Base-by-base conservation (phyloP, 2,329 filamentous ascomycete genomes). In the Davidsoniella neocaledoniae region DNA sequence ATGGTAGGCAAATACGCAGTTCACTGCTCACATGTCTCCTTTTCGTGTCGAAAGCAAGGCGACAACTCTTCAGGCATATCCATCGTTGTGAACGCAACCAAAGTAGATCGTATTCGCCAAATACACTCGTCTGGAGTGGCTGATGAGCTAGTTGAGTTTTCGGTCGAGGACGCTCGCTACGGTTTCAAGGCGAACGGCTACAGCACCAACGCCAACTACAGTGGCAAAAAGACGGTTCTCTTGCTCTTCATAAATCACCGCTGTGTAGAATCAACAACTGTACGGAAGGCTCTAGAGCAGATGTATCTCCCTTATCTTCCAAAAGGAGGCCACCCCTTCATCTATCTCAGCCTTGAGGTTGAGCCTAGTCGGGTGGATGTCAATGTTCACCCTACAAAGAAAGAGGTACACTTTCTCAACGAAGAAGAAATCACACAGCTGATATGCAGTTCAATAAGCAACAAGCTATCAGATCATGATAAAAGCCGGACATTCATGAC, bases 181-280 rank as follows among this genome's bases (percentile, higher is more conserved):
- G 87, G 86, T 0, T 95, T 94, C 70, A 83, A 76, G 56, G 83
- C 86, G 2, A 74, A 78, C 9, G 88, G 86, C 0, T 81, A 83
- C 63, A 80, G 83, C 26, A 95, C 86, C 46, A 96, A 91, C 63
- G 91, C 91, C 41, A 98, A 98, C 59, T 93, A 95, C 62, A 84
- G 83, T 61, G 81, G 87, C 55, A 98, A 96, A 64, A 83, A 85
- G 63, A 95, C 87, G 0, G 83, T 77, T 0, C 68, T 96, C 19
- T 68, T 98, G 3, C 71, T 98, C 0, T 98, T 98, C 67, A 96
- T 98, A 67, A 98, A 98, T 57, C 86, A 96, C 61, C 81, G 91
- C 39, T 82, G 85, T 12, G 91, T 98, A 8, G 91, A 98, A 56
- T 96, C 90, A 0, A 78, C 79, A 0, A 77, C 79, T 42, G 83